Evolutionary conservation across 306 rosid species (phyloP).

Genomic region (Crotalaria pallida): DNA sequence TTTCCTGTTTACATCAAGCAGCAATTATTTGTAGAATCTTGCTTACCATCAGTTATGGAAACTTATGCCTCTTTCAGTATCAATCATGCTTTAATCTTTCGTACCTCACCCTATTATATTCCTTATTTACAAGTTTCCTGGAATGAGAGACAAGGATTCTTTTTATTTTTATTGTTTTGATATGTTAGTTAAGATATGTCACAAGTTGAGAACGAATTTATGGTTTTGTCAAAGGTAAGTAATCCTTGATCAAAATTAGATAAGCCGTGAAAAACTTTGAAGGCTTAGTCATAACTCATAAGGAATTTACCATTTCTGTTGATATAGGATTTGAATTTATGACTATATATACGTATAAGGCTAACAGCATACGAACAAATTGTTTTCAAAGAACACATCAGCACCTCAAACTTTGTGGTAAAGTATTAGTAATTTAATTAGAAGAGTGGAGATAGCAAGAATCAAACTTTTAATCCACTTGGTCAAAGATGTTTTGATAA

Average conservation of each 20-base stretch:
- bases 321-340: background rate
- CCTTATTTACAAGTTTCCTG: conserved; percentile 16
- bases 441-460: background rate
- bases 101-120: conserved; percentile 15
- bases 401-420: background rate
- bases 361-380: background rate
- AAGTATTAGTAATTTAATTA: background rate
- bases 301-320: background rate
- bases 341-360: background rate
- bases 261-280: background rate
- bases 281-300: background rate
- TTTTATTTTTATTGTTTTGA: background rate
- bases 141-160: background rate
- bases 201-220: background rate
- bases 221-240: background rate
- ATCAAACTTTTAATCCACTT: background rate
- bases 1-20: conserved; percentile 23
- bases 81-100: conserved; percentile 28
- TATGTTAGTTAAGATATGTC: background rate
- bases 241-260: background rate
- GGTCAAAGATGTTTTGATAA: background rate
- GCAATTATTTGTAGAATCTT: conserved; percentile 32
- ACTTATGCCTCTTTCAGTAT: conserved; percentile 30
- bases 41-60: conserved; percentile 16
- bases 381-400: background rate